Base-by-base conservation (phyloP, 331 rosid genomes). In the Malus hybrid region DNA sequence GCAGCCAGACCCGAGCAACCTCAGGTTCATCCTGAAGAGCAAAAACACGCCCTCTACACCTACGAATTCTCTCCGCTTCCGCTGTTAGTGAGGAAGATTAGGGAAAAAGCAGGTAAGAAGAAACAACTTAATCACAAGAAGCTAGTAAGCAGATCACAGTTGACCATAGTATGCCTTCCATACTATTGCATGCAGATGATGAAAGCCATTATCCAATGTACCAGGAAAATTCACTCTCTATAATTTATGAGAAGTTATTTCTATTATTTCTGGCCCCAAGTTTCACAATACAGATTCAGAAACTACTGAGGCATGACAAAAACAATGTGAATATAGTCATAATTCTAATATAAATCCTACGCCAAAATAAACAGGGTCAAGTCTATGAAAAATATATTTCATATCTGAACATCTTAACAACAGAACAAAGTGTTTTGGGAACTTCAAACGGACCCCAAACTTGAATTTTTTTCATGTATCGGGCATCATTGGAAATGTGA, bases 11-110 rank as follows among this genome's bases (percentile, higher is more conserved):
- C 46, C 99, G 86, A 73, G 91, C 77, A 75, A 95, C 99, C 84
- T 92, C 99, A 18, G 99, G 99, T 80, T 95, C 99, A 70, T 95
- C 99, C 24, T 83, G 96, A 73, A 95, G 99, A 68, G 99, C 89
- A 83, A 95, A 95, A 36, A 95, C 98, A 6, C 99, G 98, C 61
- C 99, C 99, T 83, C 62, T 89, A 76, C 93, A 95, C 74, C 81
- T 95, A 13, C 82, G 96, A 57, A 95, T 95, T 87, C 99, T 84
- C 86, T 90, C 99, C 65, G 89, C 97, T 89, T 95, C 99, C 4
- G 93, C 99, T 95, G 91, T 52, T 65, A 68, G 29, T 29, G 19
- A 16, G 30, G 42, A 42, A 65, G 68, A 60, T 44, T 32, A 36
- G 66, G 62, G 10, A 36, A 33, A 56, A 42, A 39, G 14, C 13